phyloP scores from a whole-genome alignment of 495 filamentous ascomycete species.

The Glonium stellatum region DNA sequence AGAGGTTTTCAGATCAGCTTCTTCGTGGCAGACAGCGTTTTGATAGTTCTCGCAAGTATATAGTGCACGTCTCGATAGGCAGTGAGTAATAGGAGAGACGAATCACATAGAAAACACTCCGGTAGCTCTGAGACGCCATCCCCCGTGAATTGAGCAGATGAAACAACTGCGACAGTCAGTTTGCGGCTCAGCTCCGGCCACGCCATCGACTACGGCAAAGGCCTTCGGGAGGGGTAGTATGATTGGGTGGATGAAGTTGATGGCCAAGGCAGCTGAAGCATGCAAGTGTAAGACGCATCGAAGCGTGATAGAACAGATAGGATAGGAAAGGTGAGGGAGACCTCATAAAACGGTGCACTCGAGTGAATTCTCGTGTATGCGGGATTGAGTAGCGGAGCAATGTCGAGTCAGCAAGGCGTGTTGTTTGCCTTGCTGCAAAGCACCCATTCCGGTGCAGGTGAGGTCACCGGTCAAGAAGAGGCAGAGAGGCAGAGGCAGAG shows the following conservation, averaged over 20 bases:
- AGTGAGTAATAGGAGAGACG: background rate
- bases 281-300: background rate
- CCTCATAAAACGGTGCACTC: background rate
- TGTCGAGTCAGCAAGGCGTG: background rate
- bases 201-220: background rate
- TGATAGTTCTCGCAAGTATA: too few species aligned
- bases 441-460: background rate
- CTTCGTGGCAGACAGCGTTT: background rate
- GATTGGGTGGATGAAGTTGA: background rate
- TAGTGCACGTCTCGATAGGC: background rate
- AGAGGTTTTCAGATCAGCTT: background rate
- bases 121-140: background rate
- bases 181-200: background rate
- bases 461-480: background rate
- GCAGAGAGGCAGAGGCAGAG: background rate
- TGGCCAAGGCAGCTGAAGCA: background rate
- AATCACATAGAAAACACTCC: background rate
- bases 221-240: background rate
- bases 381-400: background rate
- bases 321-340: background rate
- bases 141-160: background rate
- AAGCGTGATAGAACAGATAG: background rate
- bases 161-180: background rate
- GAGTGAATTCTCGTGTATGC: conserved; percentile 1
- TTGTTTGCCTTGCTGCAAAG: background rate